Base-by-base conservation (phyloP, 441 rosid species). In the Gossypium armourianum region DNA sequence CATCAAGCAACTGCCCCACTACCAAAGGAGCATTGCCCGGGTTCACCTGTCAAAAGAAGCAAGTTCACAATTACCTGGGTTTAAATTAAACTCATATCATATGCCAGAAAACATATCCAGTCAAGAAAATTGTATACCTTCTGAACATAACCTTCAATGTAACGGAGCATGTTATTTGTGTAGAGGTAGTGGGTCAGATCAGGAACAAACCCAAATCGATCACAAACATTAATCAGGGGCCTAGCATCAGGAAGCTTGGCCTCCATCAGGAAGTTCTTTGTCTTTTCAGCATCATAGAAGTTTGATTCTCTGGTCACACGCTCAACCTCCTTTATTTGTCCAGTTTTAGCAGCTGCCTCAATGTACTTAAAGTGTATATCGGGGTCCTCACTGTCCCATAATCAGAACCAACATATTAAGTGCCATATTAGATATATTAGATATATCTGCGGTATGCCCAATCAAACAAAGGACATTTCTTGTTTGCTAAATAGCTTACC, bases 171-270 rank as follows among this genome's bases (percentile, higher is more conserved):
- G 84, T 91, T 96, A 82, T 78, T 96, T 62, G 97, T 70, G 84
- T 96, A 96, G 8, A 96, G 94, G 83, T 96, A 93, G 79, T 93
- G 97, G 9, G 99, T 96, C 49, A 96, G 97, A 77, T 96, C 99
- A 60, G 94, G 93, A 72, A 96, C 99, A 80, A 83, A 96, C 66
- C 98, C 96, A 80, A 93, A 96, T 15, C 97, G 93, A 70, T 96
- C 99, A 77, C 97, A 96, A 65, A 96, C 99, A 86, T 96, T 96
- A 72, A 96, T 96, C 81, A 91, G 77, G 4, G 91, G 93, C 69
- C 96, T 76, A 13, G 92, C 93, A 89, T 88, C 93, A 6, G 97
- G 96, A 77, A 91, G 96, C 75, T 91, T 91, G 75, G 93, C 93
- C 80, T 91, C 97, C 97, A 89, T 91, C 72, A 91, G 72, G 69